A percentile compares a stretch with the other conserved stretches of the same genome.
Conservation (phyloP, 1,284 basidiomycete genomes). For the Puccinia novopanici region DNA sequence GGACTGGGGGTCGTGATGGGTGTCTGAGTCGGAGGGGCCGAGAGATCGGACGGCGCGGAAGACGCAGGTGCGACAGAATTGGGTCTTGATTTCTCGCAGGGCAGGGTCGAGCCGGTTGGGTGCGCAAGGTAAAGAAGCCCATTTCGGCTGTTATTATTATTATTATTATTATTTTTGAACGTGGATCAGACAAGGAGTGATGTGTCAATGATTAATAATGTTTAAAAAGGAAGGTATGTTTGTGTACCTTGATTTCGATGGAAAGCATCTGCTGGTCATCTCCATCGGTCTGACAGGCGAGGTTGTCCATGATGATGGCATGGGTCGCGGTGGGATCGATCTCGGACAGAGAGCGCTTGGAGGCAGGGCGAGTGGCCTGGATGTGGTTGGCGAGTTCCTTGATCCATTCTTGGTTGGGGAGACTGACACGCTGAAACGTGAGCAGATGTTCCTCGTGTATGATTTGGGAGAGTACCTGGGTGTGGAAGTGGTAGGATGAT, state of each 20-base stretch:
- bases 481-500: constrained; percentile 17
- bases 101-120: neutral
- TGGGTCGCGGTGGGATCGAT: neutral
- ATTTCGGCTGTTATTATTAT: constrained; percentile 49
- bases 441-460: neutral
- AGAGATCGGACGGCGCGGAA: constrained; percentile 24
- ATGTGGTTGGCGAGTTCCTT: neutral
- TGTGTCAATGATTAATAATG: neutral
- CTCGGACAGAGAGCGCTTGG: neutral
- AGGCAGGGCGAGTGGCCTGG: neutral
- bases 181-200: neutral
- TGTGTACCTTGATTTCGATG: constrained; percentile 33
- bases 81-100: neutral
- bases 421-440: neutral
- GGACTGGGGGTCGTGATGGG: neutral
- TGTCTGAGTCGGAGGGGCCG: neutral
- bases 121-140: constrained; percentile 12
- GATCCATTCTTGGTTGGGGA: neutral
- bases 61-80: constrained; percentile 42
- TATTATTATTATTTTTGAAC: too few relatives aligned
- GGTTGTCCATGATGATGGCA: constrained; percentile 34
- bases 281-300: neutral
- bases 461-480: neutral
- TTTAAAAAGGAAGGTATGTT: neutral
- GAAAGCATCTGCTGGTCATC: neutral